These are phyloP conservation scores for Catunica adiposa DNA, from an alignment of 2,329 filamentous ascomycete species.

Conservation along the genomic window DNA sequence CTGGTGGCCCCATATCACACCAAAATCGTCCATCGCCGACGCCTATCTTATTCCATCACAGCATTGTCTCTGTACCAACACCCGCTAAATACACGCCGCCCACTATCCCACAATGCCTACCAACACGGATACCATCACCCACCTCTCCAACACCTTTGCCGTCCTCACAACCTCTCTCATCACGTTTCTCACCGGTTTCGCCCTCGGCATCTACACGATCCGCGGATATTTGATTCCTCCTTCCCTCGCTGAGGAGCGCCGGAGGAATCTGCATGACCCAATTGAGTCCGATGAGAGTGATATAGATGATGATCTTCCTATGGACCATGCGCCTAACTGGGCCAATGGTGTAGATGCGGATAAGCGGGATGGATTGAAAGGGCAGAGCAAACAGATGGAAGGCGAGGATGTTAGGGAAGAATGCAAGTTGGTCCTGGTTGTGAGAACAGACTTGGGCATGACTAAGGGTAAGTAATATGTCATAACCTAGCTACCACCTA, in stretches of 20 bases:
- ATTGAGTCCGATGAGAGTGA: slow-evolving; percentile 55
- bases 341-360: slow-evolving; percentile 44
- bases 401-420: slow-evolving; percentile 45
- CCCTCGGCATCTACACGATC: slow-evolving; percentile 60
- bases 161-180: slow-evolving; percentile 59
- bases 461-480: slow-evolving; percentile 55
- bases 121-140: slow-evolving; percentile 21
- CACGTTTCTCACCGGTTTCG: slow-evolving; percentile 60
- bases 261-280: slow-evolving; percentile 39
- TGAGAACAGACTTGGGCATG: slow-evolving; percentile 91
- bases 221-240: slow-evolving; percentile 43
- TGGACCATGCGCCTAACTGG: slow-evolving; percentile 55
- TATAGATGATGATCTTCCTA: slow-evolving; percentile 40
- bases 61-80: background rate
- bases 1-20: too few relatives aligned
- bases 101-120: background rate
- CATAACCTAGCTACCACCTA: background rate
- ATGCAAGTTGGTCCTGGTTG: slow-evolving; percentile 85
- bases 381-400: slow-evolving; percentile 24
- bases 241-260: slow-evolving; percentile 38
- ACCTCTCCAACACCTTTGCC: slow-evolving; percentile 34
- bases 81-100: background rate
- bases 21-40: too few relatives aligned
- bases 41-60: too few relatives aligned
- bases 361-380: slow-evolving; percentile 34